Base-by-base conservation (phyloP, 2,329 filamentous ascomycete species). In the Pseudocercospora crystallina region DNA sequence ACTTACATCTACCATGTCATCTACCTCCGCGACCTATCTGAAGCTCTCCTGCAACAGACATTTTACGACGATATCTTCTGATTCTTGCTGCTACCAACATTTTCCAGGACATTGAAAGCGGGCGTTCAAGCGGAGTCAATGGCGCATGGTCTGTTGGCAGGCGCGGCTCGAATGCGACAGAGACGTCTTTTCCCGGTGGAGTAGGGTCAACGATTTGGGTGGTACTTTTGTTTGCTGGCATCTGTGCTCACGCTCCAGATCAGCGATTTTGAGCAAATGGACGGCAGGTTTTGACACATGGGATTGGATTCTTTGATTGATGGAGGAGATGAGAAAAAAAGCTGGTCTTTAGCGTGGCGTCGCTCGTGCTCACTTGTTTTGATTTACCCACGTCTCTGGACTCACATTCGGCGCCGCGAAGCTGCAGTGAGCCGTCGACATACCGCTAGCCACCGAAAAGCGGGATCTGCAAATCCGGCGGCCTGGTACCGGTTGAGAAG, bases 141-240 rank as follows among this genome's bases (percentile, higher is more conserved):
- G 44, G 54, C 52, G 49, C 52, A 30, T 51, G 34, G 31, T 20
- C 13, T 35, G 48, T 49, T 43, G 43, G 20, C 43, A 54, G 7
- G 56, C 50, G 53, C 53, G 44, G 48, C 51, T 52, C 56, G 43
- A 54, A 54, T 54, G 53, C 56, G 56, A 51, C 53, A 59, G 53
- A 51, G 47, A 51, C 39, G 37, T 49, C 39, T 35, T 47, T 47
- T 39, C 15, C 37, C 26, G 37, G 17, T 39, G 42, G n/a, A 11
- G 12, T 34, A 2, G 30, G 30, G 32, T 17, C 10, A 38, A 5
- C 13, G 20, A 17, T n/a, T 26, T 26, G 20, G 20, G 20, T 29
- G 37, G 37, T 17, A 40, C 8, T n/a, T 17, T 40, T 26, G 7
- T 26, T 17, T 17, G 7, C 37, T 17, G 8, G 29, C 37, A 17